Base-by-base conservation (phyloP, 2,329 filamentous ascomycete species). In the Sarocladium kiliense region DNA sequence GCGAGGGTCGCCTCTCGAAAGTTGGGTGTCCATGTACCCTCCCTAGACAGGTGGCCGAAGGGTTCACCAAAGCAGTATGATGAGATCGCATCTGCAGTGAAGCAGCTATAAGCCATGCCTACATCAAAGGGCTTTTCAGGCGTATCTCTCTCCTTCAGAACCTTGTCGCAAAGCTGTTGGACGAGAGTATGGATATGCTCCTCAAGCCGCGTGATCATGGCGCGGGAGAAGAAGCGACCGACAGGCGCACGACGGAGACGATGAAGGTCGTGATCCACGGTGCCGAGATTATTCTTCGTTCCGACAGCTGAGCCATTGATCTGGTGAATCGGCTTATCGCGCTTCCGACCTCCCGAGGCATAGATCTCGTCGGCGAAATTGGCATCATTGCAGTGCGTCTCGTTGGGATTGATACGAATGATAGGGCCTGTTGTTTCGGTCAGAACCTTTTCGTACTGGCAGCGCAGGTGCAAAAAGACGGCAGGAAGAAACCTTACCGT, bases 51-150 rank as follows among this genome's bases (percentile, higher is more conserved):
- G 32, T 69, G 62, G 1, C 70, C 71, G 55, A 72, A 66, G 3
- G 62, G 60, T 39, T 72, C 66, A 7, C 72, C 71, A 54, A 73
- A 74, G 23, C 63, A 65, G 47, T 72, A 74, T 2, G 65, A 61
- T 1, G 66, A 67, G 23, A 74, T 73, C 2, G 66, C 64, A 16
- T 74, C 71, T 0, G 69, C 65, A 0, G 70, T 71, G 55, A 72
- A 72, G 57, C 70, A 72, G 55, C 67, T 71, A 49, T 69, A 72
- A 2, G 70, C 68, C 55, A 51, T 49, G 26, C 42, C 54, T 18
- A 56, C 34, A 47, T 56, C 54, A 21, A 56, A 56, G 10, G 54
- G 54, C 45, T 51, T 39, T 21, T 44, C 47, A 3, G 47, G 34
- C 12, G 21, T 53, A 7, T 53, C 32, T 23, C 49, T 36, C 19